Evolutionary conservation across 225 moss, liverwort and hornwort genomes (phyloP).

Genomic region (Pleurozium schreberi): DNA sequence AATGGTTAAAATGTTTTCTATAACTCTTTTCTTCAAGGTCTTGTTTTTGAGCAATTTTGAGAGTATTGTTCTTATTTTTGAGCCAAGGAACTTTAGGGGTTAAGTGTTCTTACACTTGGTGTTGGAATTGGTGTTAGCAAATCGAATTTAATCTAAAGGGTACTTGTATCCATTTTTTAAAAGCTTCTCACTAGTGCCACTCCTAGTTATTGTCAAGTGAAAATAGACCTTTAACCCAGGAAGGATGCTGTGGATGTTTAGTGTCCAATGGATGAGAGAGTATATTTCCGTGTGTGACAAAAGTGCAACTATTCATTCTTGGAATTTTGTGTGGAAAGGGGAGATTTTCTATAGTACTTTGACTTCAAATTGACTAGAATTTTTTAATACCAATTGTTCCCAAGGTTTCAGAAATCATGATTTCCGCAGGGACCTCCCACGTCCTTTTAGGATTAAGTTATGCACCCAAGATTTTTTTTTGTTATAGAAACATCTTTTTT

Average conservation of each 20-base stretch:
- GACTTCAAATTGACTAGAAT: too few species aligned
- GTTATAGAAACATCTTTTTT: accelerated
- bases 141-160: not conserved
- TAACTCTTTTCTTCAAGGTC: not conserved
- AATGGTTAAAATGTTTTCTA: not conserved
- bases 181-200: not conserved
- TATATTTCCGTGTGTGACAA: too few species aligned
- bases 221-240: not conserved
- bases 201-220: not conserved
- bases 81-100: not conserved
- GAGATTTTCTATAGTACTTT: too few species aligned
- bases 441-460: too few species aligned
- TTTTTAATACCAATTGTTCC: too few species aligned
- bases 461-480: accelerated
- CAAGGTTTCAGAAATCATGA: too few species aligned
- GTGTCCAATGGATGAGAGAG: too few species aligned
- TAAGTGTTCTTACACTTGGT: not conserved
- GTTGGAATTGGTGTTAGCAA: not conserved
- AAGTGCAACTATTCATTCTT: too few species aligned
- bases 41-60: not conserved
- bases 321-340: too few species aligned
- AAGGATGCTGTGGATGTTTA: too few species aligned
- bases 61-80: not conserved
- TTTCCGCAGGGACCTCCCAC: too few species aligned
- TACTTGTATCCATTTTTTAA: not conserved